These are phyloP conservation scores for Petrea volubilis DNA, from an alignment of 257 asterid species.

Conservation along the genomic window DNA sequence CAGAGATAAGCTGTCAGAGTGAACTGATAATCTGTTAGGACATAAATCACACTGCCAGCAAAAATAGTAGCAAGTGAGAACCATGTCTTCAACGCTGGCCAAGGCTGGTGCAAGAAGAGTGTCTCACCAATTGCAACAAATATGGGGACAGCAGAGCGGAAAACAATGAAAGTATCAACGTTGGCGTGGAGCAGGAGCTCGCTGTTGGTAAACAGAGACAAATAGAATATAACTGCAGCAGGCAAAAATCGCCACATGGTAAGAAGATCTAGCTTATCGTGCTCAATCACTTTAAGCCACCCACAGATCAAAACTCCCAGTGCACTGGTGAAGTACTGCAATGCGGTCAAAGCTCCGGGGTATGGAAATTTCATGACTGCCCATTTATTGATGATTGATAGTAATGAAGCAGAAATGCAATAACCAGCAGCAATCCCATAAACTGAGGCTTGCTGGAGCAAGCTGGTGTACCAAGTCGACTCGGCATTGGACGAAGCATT, in stretches of 20 bases:
- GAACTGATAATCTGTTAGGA: conserved; percentile 83
- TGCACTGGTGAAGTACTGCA: conserved; percentile 91
- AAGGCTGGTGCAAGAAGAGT: conserved; percentile 84
- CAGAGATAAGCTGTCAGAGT: conserved; percentile 80
- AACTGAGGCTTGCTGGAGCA: conserved; percentile 70
- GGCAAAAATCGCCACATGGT: conserved; percentile 97
- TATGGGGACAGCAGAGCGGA: conserved; percentile 92
- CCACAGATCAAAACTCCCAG: conserved; percentile 79
- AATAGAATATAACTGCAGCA: conserved; percentile 81
- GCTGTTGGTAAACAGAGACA: conserved; percentile 86
- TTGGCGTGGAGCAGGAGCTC: conserved; percentile 97
- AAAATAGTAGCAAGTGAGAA: conserved; percentile 75
- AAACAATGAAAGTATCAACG: conserved; percentile 88
- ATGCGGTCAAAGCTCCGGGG: conserved; percentile 90
- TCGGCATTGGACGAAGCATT: conserved; percentile 26
- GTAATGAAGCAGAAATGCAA: conserved; percentile 83
- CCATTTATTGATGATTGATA: conserved; percentile 94
- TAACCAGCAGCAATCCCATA: conserved; percentile 95
- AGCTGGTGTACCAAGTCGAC: conserved; percentile 48
- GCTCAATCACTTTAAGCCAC: conserved; percentile 66
- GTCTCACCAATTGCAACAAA: conserved; percentile 94
- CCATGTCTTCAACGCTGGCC: conserved; percentile 88
- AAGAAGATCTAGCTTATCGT: conserved; percentile 71
- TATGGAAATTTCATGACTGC: conserved; percentile 96
- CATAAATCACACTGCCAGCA: conserved; percentile 88